Evolutionary conservation across 1,284 basidiomycete species (phyloP).

Genomic region (Pyrrhoderma lamaoense): DNA sequence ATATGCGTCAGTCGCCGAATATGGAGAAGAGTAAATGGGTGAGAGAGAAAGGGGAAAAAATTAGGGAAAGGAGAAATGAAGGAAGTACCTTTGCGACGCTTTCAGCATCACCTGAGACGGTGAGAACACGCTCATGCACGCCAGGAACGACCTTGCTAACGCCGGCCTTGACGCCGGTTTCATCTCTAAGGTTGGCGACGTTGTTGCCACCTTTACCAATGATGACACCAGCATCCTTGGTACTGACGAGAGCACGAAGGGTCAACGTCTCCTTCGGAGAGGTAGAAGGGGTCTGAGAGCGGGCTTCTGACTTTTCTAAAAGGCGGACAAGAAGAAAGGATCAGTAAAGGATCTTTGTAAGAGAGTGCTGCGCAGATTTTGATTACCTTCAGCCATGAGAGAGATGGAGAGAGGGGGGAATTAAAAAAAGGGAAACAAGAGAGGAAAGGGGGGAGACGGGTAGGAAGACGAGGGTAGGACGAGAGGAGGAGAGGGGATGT

Average conservation of each 20-base stretch:
- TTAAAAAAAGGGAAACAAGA: slow-evolving; percentile 27
- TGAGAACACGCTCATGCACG: slow-evolving; percentile 95
- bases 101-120: slow-evolving; percentile 86
- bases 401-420: slow-evolving; percentile 22
- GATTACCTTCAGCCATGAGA: slow-evolving; percentile 13
- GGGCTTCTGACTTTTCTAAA: slow-evolving; percentile 10
- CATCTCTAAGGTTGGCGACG: slow-evolving; percentile 91
- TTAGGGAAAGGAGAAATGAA: neutral
- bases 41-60: neutral
- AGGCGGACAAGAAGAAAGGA: neutral
- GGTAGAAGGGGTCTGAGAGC: slow-evolving; percentile 61
- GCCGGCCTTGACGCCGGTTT: slow-evolving; percentile 95
- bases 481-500: neutral
- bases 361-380: neutral
- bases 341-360: neutral
- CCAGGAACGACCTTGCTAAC: slow-evolving; percentile 97
- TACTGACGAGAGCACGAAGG: slow-evolving; percentile 88
- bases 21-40: neutral
- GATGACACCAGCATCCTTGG: slow-evolving; percentile 95
- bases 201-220: slow-evolving; percentile 96
- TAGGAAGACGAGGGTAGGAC: too few species aligned
- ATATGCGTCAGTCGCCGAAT: neutral
- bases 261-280: slow-evolving; percentile 66
- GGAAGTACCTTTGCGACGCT: slow-evolving; percentile 79
- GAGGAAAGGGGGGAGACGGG: slow-evolving; percentile 15